Evolutionary conservation across 768 basidiomycete species (phyloP), one percentile per base, ranked within the genome.

Genomic region (Leccinum obscurum): DNA sequence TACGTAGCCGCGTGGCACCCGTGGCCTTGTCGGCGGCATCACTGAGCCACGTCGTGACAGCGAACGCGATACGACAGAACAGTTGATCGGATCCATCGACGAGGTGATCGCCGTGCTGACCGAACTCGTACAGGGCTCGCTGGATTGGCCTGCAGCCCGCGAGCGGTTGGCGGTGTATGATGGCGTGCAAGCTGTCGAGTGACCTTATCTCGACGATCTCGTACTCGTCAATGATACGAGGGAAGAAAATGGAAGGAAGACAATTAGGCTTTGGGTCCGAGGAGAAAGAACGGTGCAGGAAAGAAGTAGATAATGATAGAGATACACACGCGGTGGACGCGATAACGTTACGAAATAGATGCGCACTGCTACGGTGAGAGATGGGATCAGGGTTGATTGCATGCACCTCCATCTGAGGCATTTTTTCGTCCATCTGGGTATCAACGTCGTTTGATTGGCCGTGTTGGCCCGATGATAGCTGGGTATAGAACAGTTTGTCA

Each of bases 61-160:
- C 61, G 96, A 99, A 76, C 90, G 95, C 50, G 96, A 98, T 75
- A 94, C 95, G 52, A 98, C 90, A 52, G 84, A 89, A 59, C 97
- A 98, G 74, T 80, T 92, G 59, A 98, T 98, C 70, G 96, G 95
- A 15, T 70, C 82, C 52, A 87, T 96, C 63, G 95, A 98, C 77
- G 87, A 92, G 51, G 95, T 98, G 60, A 87, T 96, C 66, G 78
- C 78, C 58, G 85, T 90, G 55, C 87, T 98, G 61, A 84, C 82
- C 54, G 88, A 89, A 49, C 84, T 98, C 52, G 89, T 92, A 26
- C 76, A 86, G 62, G 94, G 92, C 20, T 80, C 71, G 10, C 79
- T 92, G 57, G 82, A 85, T 58, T 98, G 95, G 97, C 71, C 78
- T 17, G 85, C 83, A 62, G 95, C 94, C 4, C 87, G 86, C 70